Conservation (phyloP, 768 basidiomycete species). For the Lactarius trivialis region DNA sequence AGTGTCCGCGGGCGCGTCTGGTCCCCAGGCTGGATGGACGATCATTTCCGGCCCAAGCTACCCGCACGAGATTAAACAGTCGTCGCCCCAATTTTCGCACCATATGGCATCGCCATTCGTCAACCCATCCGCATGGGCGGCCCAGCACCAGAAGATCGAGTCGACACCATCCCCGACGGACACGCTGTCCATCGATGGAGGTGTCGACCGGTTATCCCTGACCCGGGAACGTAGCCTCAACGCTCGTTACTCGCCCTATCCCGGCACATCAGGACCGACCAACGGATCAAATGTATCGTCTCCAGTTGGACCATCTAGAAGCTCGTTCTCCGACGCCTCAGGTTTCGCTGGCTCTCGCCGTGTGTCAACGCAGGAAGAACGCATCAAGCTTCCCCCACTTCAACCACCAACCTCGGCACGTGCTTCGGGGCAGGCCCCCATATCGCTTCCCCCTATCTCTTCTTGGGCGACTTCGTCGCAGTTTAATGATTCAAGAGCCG, state of each 20-base stretch:
- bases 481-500: slow-evolving; percentile 17
- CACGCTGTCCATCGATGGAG: slow-evolving; percentile 22
- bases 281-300: slow-evolving; percentile 29
- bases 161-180: slow-evolving; percentile 18
- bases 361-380: slow-evolving; percentile 28
- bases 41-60: slow-evolving; percentile 21
- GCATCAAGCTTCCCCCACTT: slow-evolving; percentile 38
- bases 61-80: slow-evolving; percentile 12
- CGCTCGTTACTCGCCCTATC: slow-evolving; percentile 44
- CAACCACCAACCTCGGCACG: slow-evolving; percentile 31
- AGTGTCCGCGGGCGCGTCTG: slow-evolving; percentile 11
- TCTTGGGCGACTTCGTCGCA: slow-evolving; percentile 16
- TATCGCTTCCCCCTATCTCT: slow-evolving; percentile 62
- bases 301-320: slow-evolving; percentile 33
- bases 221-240: slow-evolving; percentile 27
- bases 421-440: slow-evolving; percentile 34
- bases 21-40: slow-evolving; percentile 21
- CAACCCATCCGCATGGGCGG: slow-evolving; percentile 8
- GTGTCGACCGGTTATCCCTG: slow-evolving; percentile 29
- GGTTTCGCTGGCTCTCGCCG: slow-evolving; percentile 17
- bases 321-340: slow-evolving; percentile 27
- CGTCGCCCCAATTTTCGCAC: slow-evolving; percentile 9
- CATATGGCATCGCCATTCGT: slow-evolving; percentile 3
- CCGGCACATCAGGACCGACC: slow-evolving; percentile 28
- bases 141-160: slow-evolving; percentile 3